These are phyloP conservation scores for Naganishia cerealis DNA, from an alignment of 1,284 basidiomycete genomes.

Conservation along the genomic window DNA sequence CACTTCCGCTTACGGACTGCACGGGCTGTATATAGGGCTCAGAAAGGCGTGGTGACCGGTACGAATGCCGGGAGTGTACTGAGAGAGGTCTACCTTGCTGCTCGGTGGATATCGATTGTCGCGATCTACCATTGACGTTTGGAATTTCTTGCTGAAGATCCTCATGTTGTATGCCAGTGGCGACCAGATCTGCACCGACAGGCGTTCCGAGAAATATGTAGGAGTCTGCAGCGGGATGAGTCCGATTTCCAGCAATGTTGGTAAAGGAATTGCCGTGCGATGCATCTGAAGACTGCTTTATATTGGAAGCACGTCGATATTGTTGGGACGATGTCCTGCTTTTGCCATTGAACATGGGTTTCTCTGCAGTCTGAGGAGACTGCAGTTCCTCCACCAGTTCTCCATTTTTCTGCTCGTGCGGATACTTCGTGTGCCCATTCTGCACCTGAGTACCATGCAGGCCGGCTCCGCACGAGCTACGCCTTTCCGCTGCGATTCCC, in stretches of 20 bases:
- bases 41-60: neutral
- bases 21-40: neutral
- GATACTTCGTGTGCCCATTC: neutral
- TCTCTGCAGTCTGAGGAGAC: neutral
- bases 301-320: neutral
- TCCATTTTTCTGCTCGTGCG: neutral
- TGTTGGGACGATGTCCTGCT: neutral
- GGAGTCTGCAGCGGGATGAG: neutral
- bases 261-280: neutral
- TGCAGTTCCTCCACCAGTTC: conserved; percentile 14
- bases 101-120: neutral
- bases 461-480: neutral
- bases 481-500: neutral
- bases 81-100: neutral
- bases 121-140: neutral
- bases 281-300: neutral
- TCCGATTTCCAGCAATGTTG: neutral
- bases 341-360: neutral
- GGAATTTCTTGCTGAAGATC: neutral
- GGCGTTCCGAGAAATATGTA: neutral
- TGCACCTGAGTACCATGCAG: neutral
- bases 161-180: neutral
- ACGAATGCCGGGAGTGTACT: neutral
- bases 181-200: neutral
- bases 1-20: neutral